phyloP scores from a whole-genome alignment of 2,329 filamentous ascomycete species.

The Alternaria angustiovoidea region DNA sequence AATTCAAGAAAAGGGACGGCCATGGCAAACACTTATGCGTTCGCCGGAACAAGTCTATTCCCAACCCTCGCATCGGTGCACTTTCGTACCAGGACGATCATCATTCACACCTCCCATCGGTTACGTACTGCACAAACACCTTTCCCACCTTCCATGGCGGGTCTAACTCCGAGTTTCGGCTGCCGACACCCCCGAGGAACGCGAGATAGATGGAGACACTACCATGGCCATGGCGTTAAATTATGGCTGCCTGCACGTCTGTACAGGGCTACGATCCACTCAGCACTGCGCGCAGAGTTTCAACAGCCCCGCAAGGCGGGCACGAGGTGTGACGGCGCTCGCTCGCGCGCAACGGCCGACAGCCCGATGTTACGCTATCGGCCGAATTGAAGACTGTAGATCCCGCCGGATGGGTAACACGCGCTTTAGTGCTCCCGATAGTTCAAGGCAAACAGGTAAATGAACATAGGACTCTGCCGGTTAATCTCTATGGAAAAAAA shows the following conservation, averaged over 20 bases:
- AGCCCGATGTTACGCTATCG: constrained; percentile 3
- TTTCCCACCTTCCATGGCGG: not conserved
- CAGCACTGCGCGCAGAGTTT: not conserved
- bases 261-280: not conserved
- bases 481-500: not conserved
- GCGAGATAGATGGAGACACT: not conserved
- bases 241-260: not conserved
- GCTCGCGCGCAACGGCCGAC: constrained; percentile 5
- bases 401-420: not conserved
- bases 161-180: not conserved
- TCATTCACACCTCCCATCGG: not conserved
- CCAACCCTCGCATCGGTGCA: not conserved
- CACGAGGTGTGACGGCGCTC: not conserved
- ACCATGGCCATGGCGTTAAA: not conserved
- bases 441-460: not conserved
- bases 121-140: not conserved
- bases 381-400: not conserved
- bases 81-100: not conserved
- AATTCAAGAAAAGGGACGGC: not conserved
- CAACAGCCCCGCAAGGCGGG: not conserved
- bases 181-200: not conserved
- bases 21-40: not conserved
- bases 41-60: not conserved
- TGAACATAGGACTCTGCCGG: not conserved
- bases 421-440: not conserved